Evolutionary conservation across 75 land plant species (phyloP).

Genomic region (Cunninghamia lanceolata): DNA sequence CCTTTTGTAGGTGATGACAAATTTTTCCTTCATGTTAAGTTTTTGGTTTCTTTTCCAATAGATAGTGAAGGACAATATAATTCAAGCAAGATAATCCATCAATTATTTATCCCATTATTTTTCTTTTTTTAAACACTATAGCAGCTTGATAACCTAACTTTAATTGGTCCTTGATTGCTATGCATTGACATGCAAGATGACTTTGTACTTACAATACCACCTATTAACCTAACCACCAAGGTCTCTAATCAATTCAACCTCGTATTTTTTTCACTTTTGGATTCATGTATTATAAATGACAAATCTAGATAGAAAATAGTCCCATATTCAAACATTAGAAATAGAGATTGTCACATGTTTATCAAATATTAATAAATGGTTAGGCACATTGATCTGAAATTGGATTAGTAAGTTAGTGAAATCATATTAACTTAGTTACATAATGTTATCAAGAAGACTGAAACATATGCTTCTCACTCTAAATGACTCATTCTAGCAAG

Average conservation of each 20-base stretch:
- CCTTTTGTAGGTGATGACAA: conserved; percentile 53
- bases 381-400: no score
- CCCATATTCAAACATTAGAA: not conserved
- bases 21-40: not conserved
- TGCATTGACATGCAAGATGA: not conserved
- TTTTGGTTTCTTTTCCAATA: not conserved
- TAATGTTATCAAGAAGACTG: no score
- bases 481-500: no score
- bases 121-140: not conserved
- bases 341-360: not conserved
- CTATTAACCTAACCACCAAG: not conserved
- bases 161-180: not conserved
- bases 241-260: not conserved
- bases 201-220: not conserved
- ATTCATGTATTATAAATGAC: not conserved
- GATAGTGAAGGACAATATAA: not conserved
- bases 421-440: no score
- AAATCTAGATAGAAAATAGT: not conserved
- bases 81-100: not conserved
- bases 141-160: not conserved
- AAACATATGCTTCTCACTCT: no score
- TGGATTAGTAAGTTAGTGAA: no score
- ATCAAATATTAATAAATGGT: not conserved
- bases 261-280: not conserved
- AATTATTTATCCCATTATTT: not conserved